Conservation (phyloP, 2,329 filamentous ascomycete species). For the Alternaria sp. region DNA sequence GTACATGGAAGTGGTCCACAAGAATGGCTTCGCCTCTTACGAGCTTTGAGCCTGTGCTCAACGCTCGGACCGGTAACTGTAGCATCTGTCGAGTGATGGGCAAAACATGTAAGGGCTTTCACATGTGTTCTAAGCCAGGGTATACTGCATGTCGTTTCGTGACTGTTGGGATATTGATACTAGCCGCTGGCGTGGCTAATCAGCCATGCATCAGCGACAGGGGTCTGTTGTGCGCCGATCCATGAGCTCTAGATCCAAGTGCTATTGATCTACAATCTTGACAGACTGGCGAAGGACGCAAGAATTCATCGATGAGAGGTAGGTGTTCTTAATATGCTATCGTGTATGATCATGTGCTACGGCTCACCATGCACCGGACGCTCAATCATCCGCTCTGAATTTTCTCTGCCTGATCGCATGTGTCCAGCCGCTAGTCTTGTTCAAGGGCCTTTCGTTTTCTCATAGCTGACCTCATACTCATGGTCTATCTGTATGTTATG, state of each 20-base stretch:
- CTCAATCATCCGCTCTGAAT: neutral
- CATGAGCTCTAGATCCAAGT: neutral
- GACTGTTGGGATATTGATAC: neutral
- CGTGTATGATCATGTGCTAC: neutral
- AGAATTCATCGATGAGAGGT: no score
- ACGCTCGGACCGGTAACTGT: neutral
- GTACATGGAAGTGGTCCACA: neutral
- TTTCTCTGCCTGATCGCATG: neutral
- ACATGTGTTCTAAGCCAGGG: neutral
- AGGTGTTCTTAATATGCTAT: neutral
- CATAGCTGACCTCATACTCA: neutral
- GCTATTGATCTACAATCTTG: neutral
- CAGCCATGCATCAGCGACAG: neutral
- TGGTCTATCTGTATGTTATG: neutral
- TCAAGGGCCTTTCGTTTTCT: neutral
- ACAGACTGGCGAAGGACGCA: no score
- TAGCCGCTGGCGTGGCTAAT: neutral
- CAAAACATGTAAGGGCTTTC: neutral
- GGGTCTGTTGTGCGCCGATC: neutral
- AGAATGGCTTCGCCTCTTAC: neutral
- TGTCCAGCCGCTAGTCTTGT: neutral
- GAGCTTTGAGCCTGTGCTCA: neutral
- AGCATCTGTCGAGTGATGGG: neutral
- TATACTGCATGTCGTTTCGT: neutral
- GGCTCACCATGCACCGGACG: neutral